Evolutionary conservation across 345 rosid species (phyloP), one percentile per base, ranked within the genome.

Genomic region (Arabidopsis thaliana): DNA sequence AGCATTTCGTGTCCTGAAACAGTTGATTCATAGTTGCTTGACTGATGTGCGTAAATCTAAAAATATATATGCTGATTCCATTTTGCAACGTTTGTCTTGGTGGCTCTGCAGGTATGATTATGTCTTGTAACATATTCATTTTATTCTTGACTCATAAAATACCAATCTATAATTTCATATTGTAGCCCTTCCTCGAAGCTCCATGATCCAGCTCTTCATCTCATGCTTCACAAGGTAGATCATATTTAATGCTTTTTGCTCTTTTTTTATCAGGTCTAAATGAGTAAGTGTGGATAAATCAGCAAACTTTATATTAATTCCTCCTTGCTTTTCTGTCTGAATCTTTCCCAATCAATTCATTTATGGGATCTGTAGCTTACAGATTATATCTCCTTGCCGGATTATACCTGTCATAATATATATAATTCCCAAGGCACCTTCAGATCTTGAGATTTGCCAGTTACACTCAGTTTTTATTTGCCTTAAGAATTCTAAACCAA

Each of bases 191-290:
- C 82, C 70, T 94, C 98, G 57, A 94, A 90, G 79, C 98, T 94
- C 81, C 96, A 91, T 85, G 98, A 94, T 65, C 96, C 97, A 65
- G 93, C 93, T 62, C 93, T 91, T 81, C 95, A 91, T 59, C 89
- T 88, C 76, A 86, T 90, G 74, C 96, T 94, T 74, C 89, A 91
- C 85, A 91, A 90, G 97, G 97, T 94, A 82, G 75, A 58, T 69
- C 52, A 41, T 69, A 30, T 38, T 32, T 67, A 33, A 16, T 14
- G 38, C 5, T 38, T 56, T 38, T 34, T 78, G 51, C 64, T 48
- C 4, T 28, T 28, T 28, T 65, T 56, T 45, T 58, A 38, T 56
- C 32, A 34, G 25, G 49, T 75, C 42, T 32, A 51, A 40, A 52
- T 52, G 48, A 41, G 65, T 36, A 48, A 28, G 48, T 52, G 75